phyloP scores from a whole-genome alignment of 345 rosid species.

The Rhodamnia rubescens region DNA sequence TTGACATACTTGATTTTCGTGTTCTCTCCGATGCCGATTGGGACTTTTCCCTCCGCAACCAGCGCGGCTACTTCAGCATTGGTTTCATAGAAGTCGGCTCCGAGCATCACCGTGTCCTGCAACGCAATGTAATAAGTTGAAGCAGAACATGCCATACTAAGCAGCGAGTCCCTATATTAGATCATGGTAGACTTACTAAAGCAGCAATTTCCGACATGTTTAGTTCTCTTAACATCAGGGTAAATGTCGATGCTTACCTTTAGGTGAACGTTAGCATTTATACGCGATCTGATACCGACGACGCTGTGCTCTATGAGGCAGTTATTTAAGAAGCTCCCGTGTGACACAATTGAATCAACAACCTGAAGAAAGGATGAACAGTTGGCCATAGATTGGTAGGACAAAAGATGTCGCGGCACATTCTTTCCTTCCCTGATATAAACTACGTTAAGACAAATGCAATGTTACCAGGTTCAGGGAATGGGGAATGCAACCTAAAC shows the following conservation, averaged over 20 bases:
- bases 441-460: background rate
- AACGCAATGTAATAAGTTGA: background rate
- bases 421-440: background rate
- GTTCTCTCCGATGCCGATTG: conserved; percentile 82
- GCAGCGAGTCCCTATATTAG: background rate
- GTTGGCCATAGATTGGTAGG: background rate
- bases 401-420: background rate
- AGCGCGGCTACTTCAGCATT: conserved; percentile 52
- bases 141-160: background rate
- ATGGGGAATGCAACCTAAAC: background rate
- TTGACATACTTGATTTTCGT: background rate
- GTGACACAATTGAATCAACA: conserved; percentile 79
- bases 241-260: conserved; percentile 24
- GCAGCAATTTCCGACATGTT: background rate
- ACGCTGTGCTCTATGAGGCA: conserved; percentile 80
- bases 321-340: conserved; percentile 72
- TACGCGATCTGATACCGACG: conserved; percentile 81
- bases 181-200: background rate
- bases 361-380: conserved; percentile 25
- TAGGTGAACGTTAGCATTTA: conserved; percentile 61
- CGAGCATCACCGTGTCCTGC: conserved; percentile 92
- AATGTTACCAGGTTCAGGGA: conserved; percentile 1
- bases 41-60: conserved; percentile 61
- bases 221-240: background rate
- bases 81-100: conserved; percentile 85